A percentile compares a stretch with the other conserved stretches of the same genome.
phyloP scores from a whole-genome alignment of 192 early-diverging fungal species.

The Linnemannia schmuckeri region DNA sequence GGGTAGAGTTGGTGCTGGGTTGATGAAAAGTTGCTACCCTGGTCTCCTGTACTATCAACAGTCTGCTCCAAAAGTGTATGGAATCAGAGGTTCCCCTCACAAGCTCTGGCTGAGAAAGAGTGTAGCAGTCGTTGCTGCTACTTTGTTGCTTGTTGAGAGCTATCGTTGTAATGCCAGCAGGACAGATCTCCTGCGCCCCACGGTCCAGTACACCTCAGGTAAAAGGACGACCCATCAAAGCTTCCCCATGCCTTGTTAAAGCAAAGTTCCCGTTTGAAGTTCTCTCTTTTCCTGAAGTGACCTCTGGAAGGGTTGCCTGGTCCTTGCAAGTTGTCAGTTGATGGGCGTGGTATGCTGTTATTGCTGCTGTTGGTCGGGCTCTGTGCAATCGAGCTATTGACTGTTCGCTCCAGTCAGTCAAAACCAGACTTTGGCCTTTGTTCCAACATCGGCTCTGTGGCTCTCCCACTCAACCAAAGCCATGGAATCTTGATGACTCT shows the following conservation, averaged over 20 bases:
- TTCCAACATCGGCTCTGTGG: background rate
- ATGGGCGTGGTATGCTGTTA: background rate
- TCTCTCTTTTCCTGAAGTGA: background rate
- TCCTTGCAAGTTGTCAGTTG: background rate
- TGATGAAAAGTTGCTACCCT: background rate
- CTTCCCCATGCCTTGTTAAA: background rate
- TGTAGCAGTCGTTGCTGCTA: no score
- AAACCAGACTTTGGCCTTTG: background rate
- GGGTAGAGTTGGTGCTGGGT: background rate
- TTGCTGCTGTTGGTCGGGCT: background rate
- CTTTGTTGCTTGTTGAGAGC: no score
- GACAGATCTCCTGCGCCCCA: no score
- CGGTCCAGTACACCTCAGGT: background rate
- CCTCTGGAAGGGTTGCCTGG: background rate
- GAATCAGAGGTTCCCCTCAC: conserved; percentile 18
- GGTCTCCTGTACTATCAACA: background rate
- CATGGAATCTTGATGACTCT: background rate
- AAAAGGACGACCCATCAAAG: background rate
- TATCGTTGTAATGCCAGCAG: no score
- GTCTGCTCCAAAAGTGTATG: background rate
- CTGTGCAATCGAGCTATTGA: background rate
- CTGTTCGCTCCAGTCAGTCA: background rate
- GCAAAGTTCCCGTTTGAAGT: background rate
- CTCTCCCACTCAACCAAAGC: background rate
- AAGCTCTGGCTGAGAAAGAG: background rate